Evolutionary conservation across 1,284 basidiomycete species (phyloP), one percentile per base, ranked within the genome.

Genomic region (Garcileccinum viscosum): DNA sequence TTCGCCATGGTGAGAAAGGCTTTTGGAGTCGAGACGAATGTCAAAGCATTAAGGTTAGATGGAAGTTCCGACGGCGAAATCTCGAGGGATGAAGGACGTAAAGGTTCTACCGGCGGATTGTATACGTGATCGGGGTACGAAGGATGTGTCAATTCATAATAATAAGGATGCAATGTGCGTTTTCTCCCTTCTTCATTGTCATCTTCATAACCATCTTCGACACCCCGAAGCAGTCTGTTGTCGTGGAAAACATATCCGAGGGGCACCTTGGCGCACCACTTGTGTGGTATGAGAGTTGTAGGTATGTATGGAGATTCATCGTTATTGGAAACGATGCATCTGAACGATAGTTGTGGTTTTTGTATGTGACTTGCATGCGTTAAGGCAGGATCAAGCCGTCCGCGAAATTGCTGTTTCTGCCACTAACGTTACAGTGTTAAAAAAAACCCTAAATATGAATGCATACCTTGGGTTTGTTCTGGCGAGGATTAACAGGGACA

Each of bases 301-400:
- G 92, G 90, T 63, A 82, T 84, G 90, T 90, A 95, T 4, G 84
- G 83, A 1, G 81, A 75, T 67, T 87, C 83, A 63, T 80, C 78
- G 15, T 78, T 84, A 76, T 93, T 95, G 77, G 92, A 85, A 14
- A 85, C 81, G 53, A 84, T 84, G 30, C 83, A 82, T 63, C 84
- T 87, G 82, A 97, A 97, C 22, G 78, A 77, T 0, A 90, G 79
- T 75, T 98, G 96, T 1, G 96, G 95, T 81, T 97, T 97, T 3
- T 85, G 79, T 30, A 96, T 83, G 74, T 90, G 81, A 2, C 88
- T 82, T 17, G 92, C 92, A 75, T 95, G 91, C 69, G 91, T 87
- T 15, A 96, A 78, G 5, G 87, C 83, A 14, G 88, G 85, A 71
- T 90, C 88, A 14, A 89, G 76, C 44, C 85, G 84, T 40, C 87